Base-by-base conservation (phyloP, 1,284 basidiomycete genomes). In the Entoloma clypeatum region DNA sequence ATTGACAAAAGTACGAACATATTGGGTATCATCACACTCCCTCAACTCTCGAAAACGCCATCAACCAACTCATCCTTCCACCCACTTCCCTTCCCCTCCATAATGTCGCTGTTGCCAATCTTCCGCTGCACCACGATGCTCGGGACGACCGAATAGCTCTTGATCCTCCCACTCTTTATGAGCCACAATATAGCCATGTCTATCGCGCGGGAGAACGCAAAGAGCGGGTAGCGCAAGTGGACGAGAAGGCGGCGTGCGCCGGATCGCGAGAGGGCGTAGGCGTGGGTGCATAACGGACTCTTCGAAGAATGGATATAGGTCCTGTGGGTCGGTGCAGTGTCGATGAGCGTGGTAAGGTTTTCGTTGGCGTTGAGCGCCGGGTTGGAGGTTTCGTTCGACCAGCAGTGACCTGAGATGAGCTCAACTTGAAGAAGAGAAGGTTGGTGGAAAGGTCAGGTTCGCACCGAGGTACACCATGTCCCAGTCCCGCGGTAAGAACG, bases 111-210 rank as follows among this genome's bases (percentile, higher is more conserved):
- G 2, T 51, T 47, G 4, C 55, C 63, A 4, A 65, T 57, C 60
- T 82, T 85, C 42, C 74, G 65, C 54, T 86, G 84, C 1, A 80
- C 68, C 8, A 81, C 65, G 4, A 86, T 53, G 45, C 77, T 81
- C 0, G 81, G 81, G 0, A 84, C 78, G 11, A 85, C 57, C 0
- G 79, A 81, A 50, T 71, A 86, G 23, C 74, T 68, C 34, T 66
- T 72, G 25, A 86, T 47, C 27, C 76, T 65, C 5, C 69, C 68
- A 37, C 66, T 75, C 48, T 67, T 56, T 10, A 88, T 67, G 18
- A 90, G 70, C 78, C 83, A 87, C 1, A 80, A 68, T 17, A 83
- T 64, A 3, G 82, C 85, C 51, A 87, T 84, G 50, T 90, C 82
- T 41, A 86, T 71, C 0, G 86, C 81, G 7, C 87, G 77, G 2